Evolutionary conservation across 2,329 filamentous ascomycete species (phyloP), one percentile per base, ranked within the genome.

Genomic region (Fusarium musae): DNA sequence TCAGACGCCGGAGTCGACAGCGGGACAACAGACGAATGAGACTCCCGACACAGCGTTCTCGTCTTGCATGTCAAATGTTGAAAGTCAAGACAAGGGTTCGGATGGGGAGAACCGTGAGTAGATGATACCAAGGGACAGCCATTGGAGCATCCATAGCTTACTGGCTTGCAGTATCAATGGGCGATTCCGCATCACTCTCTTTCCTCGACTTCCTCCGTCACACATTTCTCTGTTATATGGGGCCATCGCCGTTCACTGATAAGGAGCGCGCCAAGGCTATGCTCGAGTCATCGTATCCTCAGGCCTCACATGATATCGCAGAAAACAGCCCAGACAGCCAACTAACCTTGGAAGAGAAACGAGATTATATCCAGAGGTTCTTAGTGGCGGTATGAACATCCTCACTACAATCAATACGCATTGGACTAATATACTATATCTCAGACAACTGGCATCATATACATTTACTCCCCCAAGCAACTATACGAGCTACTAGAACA

Each of bases 351-450:
- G 56, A 59, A 23, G 56, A 59, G 19, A 50, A 59, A 21, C 32
- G 56, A 30, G 56, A 59, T 11, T 59, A 59, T 9, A 59, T 59
- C 11, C 56, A 59, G 2, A 59, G 56, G 8, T 59, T 59, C 19
- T 30, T 59, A 1, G 34, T 59, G 1, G 56, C 56, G 42, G 56
- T 59, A 59, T 23, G 40, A 3, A 1, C 12, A 1, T 36, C 16
- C 3, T 16, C 3, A 9, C 11, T 4, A 5, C 9, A 36, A 2
- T 36, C 34, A 17, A 36, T 36, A 36, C 16, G 34, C 5, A 7
- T 6, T 15, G 12, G 13, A 7, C 54, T 58, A 47, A 58, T 6
- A 1, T 1, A 1, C 2, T 1, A 2, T 28, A 23, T 23, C 4
- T 28, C 1, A 59, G 56, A 59, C 56, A 0, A 59, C 56, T 1